Evolutionary conservation across 495 filamentous ascomycete species (phyloP), one percentile per base, ranked within the genome.

Genomic region (Geopyxis carbonaria): DNA sequence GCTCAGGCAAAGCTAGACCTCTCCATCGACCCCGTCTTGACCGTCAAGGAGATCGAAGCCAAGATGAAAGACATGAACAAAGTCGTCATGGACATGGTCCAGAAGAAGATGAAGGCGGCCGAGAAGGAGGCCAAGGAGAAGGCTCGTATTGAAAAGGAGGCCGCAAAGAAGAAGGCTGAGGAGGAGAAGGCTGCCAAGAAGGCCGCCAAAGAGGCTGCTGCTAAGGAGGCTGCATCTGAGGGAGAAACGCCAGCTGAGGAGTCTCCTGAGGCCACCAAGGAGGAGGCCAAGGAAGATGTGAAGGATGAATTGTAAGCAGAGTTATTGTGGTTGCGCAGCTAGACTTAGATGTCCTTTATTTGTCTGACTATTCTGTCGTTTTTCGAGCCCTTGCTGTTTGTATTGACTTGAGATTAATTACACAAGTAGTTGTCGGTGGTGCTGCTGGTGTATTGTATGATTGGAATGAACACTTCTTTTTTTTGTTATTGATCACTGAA

Each of bases 11-110:
- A 71, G 50, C 69, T 86, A 10, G 63, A 66, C 16, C 61, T 60
- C 15, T 73, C 73, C 4, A 77, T 80, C 22, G 75, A 89, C 41
- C 78, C 83, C 0, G 73, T 72, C 5, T 58, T 92, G 2, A 61
- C 72, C 15, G 58, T 73, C 34, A 72, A 72, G 49, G 84, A 87
- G 13, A 57, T 93, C 16, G 34, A 57, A 45, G 55, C 69, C 9
- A 70, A 70, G 51, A 61, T 70, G 5, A 66, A 73, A 48, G 64
- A 72, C 57, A 59, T 86, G 18, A 69, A 73, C 51, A 66, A 72
- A 35, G 67, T 68, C 4, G 71, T 79, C 30, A 65, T 79, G 51
- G 74, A 80, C 36, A 64, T 86, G 31, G 63, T 79, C 31, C 67
- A 77, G 66, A 77, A 72, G 66, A 75, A 74, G 50, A 73, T 85